phyloP scores from a whole-genome alignment of 2,329 filamentous ascomycete species.

The Pseudocercospora musae region DNA sequence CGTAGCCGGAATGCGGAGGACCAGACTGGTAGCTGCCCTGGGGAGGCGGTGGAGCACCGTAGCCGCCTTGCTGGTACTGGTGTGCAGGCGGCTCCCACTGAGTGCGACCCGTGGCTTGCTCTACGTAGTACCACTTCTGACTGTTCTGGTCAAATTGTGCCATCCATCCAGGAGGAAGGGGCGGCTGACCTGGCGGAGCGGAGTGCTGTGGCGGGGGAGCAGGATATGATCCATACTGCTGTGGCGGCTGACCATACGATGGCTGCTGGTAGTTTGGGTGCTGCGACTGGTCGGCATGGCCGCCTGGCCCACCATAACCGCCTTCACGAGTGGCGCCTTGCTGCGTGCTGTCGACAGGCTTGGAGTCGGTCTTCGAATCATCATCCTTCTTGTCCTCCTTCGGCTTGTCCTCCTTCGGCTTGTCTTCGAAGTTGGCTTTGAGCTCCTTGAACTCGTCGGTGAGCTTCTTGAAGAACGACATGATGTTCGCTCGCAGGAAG shows the following conservation, averaged over 20 bases:
- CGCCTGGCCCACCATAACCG: slow-evolving; percentile 5
- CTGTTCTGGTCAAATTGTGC: slow-evolving; percentile 60
- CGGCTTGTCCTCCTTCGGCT: slow-evolving; percentile 35
- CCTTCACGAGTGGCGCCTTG: slow-evolving; percentile 11
- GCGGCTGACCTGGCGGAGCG: slow-evolving; percentile 37
- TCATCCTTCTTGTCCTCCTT: slow-evolving; percentile 32
- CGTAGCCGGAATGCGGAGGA: background rate
- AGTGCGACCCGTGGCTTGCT: slow-evolving; percentile 58
- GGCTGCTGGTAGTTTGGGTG: slow-evolving; percentile 15
- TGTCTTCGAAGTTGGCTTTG: slow-evolving; percentile 34
- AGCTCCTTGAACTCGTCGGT: slow-evolving; percentile 45
- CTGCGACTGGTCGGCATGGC: slow-evolving; percentile 14
- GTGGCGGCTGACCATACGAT: slow-evolving; percentile 29
- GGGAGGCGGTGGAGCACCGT: slow-evolving; percentile 28
- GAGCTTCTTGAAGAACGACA: slow-evolving; percentile 49
- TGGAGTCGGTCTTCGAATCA: slow-evolving; percentile 17
- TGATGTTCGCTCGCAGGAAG: slow-evolving; percentile 17
- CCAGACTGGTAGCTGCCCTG: slow-evolving; percentile 5
- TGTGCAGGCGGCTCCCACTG: slow-evolving; percentile 61
- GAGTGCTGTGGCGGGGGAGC: slow-evolving; percentile 15
- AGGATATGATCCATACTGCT: slow-evolving; percentile 28
- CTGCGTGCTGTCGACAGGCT: slow-evolving; percentile 9
- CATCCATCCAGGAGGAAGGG: slow-evolving; percentile 60
- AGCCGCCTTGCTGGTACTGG: slow-evolving; percentile 21
- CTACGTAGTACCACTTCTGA: slow-evolving; percentile 64